A percentile compares a stretch with the other conserved stretches of the same genome.
Evolutionary conservation across 768 basidiomycete genomes (phyloP).

Genomic region (Candolleomyces efflorescens): DNA sequence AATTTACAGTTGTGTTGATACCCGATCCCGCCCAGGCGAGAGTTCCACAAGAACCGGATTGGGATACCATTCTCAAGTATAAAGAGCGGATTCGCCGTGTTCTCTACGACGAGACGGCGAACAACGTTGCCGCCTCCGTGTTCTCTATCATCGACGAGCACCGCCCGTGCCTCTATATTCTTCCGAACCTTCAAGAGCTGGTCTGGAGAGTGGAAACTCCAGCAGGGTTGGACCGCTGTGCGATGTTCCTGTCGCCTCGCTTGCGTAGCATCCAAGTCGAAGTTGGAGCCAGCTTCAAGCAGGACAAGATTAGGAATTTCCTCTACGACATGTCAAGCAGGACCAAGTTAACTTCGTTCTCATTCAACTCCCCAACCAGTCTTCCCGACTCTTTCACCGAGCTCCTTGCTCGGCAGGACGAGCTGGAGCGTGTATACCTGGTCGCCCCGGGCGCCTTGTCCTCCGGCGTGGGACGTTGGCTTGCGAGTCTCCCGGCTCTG

Average conservation of each 20-base stretch:
- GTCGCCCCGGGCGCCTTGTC: constrained; percentile 74
- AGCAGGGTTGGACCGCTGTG: constrained; percentile 59
- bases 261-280: constrained; percentile 61
- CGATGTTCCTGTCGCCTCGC: constrained; percentile 62
- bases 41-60: constrained; percentile 63
- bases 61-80: constrained; percentile 62
- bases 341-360: constrained; percentile 61
- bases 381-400: constrained; percentile 72
- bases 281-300: constrained; percentile 43
- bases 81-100: constrained; percentile 65
- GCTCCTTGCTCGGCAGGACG: constrained; percentile 53
- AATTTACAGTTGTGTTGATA: constrained; percentile 2
- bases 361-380: constrained; percentile 64
- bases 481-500: constrained; percentile 57
- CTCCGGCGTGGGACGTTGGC: constrained; percentile 69
- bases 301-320: constrained; percentile 58
- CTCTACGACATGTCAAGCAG: constrained; percentile 61
- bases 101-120: constrained; percentile 64
- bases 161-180: constrained; percentile 57
- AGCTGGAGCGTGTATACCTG: constrained; percentile 57
- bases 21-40: constrained; percentile 38
- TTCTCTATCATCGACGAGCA: constrained; percentile 65
- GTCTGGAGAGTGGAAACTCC: constrained; percentile 70
- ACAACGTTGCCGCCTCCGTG: constrained; percentile 58
- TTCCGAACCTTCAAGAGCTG: constrained; percentile 66